Percentiles rank a stretch among this genome's conserved stretches.
Evolutionary conservation across 768 basidiomycete genomes (phyloP).

Genomic region (Tulasnella sp.): DNA sequence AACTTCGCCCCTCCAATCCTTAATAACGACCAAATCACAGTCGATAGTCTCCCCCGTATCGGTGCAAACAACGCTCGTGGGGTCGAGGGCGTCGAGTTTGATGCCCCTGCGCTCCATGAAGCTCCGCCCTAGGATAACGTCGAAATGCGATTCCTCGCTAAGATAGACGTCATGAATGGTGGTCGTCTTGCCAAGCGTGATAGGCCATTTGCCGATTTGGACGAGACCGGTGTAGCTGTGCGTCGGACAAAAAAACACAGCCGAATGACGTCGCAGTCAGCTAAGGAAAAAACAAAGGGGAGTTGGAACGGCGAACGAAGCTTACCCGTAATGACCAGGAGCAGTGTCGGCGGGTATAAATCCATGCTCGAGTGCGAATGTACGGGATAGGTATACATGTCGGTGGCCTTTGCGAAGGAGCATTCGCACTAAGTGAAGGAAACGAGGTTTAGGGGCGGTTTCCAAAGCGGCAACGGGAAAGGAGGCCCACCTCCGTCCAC

Average conservation of each 20-base stretch:
- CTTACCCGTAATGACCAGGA: conserved; percentile 90
- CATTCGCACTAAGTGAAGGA: conserved; percentile 63
- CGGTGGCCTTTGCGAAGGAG: conserved; percentile 85
- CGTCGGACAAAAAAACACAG: too few species aligned
- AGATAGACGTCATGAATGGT: conserved; percentile 61
- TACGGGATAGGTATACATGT: conserved; percentile 91
- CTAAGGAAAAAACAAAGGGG: not conserved
- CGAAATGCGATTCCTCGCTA: conserved; percentile 92
- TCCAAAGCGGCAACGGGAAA: not conserved
- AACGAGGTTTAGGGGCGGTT: not conserved
- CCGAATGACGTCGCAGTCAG: not conserved
- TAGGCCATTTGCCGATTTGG: conserved; percentile 62
- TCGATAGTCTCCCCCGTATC: conserved; percentile 89
- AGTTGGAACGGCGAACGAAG: conserved; percentile 26
- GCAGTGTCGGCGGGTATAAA: conserved; percentile 83
- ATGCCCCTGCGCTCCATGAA: conserved; percentile 59
- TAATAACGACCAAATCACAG: conserved; percentile 84
- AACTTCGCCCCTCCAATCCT: conserved; percentile 84
- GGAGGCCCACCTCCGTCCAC: conserved; percentile 62
- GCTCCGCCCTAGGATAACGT: conserved; percentile 53
- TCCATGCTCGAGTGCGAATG: conserved; percentile 79
- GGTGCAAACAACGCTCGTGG: conserved; percentile 82
- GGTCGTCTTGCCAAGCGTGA: conserved; percentile 49
- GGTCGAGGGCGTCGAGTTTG: conserved; percentile 71
- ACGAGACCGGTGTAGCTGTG: conserved; percentile 11